Conservation (phyloP, 495 filamentous ascomycete genomes). For the Aspergillus egyptiacus region DNA sequence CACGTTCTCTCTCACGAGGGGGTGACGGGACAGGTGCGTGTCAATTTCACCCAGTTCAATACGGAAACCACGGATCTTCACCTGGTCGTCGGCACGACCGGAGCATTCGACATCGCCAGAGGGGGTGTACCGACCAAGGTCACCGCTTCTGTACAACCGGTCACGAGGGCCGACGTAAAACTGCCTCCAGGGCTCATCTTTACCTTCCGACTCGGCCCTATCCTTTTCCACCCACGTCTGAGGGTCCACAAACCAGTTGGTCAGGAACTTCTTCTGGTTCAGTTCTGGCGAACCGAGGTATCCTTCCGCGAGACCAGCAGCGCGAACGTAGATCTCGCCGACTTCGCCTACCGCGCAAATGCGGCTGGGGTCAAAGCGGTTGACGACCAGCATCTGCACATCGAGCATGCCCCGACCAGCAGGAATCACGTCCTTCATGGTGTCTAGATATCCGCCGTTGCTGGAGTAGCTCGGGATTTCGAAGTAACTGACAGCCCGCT, state of each 20-base stretch:
- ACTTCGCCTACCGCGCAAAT: slow-evolving; percentile 77
- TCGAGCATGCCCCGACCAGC: slow-evolving; percentile 87
- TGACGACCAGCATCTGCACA: slow-evolving; percentile 87
- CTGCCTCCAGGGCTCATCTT: slow-evolving; percentile 60
- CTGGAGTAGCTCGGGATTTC: slow-evolving; percentile 66
- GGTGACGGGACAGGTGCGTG: slow-evolving; percentile 70
- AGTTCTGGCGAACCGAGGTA: slow-evolving; percentile 68
- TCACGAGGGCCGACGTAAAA: slow-evolving; percentile 82
- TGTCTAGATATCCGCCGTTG: slow-evolving; percentile 63
- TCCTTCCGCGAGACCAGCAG: slow-evolving; percentile 82
- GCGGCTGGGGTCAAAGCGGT: slow-evolving; percentile 64
- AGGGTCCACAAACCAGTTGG: slow-evolving; percentile 82
- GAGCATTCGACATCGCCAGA: slow-evolving; percentile 69
- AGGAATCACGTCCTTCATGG: slow-evolving; percentile 73
- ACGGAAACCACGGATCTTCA: slow-evolving; percentile 93
- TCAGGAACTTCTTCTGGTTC: slow-evolving; percentile 75
- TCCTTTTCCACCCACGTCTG: slow-evolving; percentile 65
- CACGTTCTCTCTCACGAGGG: slow-evolving; percentile 77
- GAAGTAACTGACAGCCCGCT: slow-evolving; percentile 80
- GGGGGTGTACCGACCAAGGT: slow-evolving; percentile 68
- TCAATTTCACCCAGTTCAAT: slow-evolving; percentile 96
- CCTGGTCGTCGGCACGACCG: slow-evolving; percentile 81
- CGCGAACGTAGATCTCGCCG: slow-evolving; percentile 85
- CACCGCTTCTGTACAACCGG: slow-evolving; percentile 77
- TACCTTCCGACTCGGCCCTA: slow-evolving; percentile 34